Evolutionary conservation across 148 eudicot genomes (phyloP), one percentile per base, ranked within the genome.

Genomic region (Dianthus caryophyllus): DNA sequence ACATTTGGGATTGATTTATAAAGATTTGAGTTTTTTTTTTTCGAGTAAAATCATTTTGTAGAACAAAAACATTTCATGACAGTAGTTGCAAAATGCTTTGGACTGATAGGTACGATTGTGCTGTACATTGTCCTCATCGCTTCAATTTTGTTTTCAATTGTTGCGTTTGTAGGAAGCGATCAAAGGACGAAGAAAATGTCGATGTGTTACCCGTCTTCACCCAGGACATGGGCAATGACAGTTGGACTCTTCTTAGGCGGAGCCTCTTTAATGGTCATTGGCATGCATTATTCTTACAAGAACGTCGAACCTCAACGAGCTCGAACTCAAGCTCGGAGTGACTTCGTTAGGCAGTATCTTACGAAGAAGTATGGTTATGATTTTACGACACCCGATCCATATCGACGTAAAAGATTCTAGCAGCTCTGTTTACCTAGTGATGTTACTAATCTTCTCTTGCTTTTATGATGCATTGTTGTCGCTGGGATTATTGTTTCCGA

Each of bases 301-400:
- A 83, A 92, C 44, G 71, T 80, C 66, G 98, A 87, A 0, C 98
- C 98, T 60, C 96, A 89, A 55, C 98, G 85, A 79, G 96, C 96
- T 81, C 82, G 96, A 51, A 80, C 76, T 27, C 77, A 85, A 84
- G 96, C 93, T 69, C 87, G 96, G 49, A 80, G 75, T 67, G 91
- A 92, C 38, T 89, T 76, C 68, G 86, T 92, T 47, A 85, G 51
- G 73, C 88, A 81, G 38, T 69, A 71, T 66, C 73, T 89, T 68
- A 83, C 76, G 72, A 76, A 78, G 78, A 89, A 80, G 71, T 71
- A 84, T 57, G 97, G 97, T 33, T 76, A 69, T 62, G 80, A 55
- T 24, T 63, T 55, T 57, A 73, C 51, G 61, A 61, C 61, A 63
- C 55, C 55, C 1, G 55, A 20, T 51, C 10, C 10, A 51, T 60